A percentile compares a stretch with the other conserved stretches of the same genome.
phyloP scores from a whole-genome alignment of 2,329 filamentous ascomycete genomes.

The Neofusicoccum sp. region DNA sequence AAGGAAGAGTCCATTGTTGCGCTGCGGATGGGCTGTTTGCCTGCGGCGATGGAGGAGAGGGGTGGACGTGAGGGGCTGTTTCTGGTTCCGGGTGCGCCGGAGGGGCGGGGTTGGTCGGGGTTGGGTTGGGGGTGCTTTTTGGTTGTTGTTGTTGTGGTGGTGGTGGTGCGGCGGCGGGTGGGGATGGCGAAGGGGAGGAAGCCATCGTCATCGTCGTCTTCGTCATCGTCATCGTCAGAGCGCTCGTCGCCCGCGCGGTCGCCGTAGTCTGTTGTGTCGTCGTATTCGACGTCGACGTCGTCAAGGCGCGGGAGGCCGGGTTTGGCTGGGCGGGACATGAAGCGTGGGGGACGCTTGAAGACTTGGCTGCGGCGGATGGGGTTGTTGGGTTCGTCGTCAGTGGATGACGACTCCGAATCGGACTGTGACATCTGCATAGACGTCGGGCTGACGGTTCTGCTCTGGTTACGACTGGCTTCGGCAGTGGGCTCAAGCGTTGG shows the following conservation, averaged over 20 bases:
- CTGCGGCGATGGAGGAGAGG: constrained; percentile 13
- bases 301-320: constrained; percentile 26
- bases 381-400: constrained; percentile 36
- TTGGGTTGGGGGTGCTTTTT: neutral
- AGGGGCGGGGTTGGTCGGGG: neutral
- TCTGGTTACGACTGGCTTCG: constrained; percentile 25
- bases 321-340: constrained; percentile 30
- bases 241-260: constrained; percentile 7
- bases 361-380: constrained; percentile 44
- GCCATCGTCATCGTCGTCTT: constrained; percentile 49
- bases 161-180: constrained; percentile 17
- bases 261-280: constrained; percentile 32
- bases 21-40: constrained; percentile 12
- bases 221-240: constrained; percentile 47
- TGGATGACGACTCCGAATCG: constrained; percentile 27
- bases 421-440: constrained; percentile 25
- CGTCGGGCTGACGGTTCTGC: constrained; percentile 28
- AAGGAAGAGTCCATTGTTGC: constrained; percentile 10
- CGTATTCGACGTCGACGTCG: constrained; percentile 18
- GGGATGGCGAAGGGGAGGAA: constrained; percentile 44
- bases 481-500: constrained; percentile 22
- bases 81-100: neutral
- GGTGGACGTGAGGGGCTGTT: neutral
- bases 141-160: neutral
- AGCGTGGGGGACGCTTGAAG: constrained; percentile 43